A percentile compares a stretch with the other conserved stretches of the same genome.
These are phyloP conservation scores for Fusarium sp. DNA, from an alignment of 2,329 filamentous ascomycete species.

Conservation along the genomic window DNA sequence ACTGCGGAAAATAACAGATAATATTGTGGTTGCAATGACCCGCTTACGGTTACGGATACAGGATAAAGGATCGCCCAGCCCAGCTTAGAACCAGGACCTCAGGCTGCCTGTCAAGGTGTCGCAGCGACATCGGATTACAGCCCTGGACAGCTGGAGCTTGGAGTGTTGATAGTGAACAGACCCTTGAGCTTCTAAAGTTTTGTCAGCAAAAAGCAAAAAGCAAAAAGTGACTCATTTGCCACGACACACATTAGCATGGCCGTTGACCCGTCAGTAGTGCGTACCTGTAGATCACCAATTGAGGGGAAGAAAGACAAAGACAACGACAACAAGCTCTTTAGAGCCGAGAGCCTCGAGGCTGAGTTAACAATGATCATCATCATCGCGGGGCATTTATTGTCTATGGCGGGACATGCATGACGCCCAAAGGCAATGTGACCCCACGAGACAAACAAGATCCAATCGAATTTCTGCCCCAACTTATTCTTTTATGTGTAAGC, in stretches of 20 bases:
- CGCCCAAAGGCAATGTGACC: constrained; percentile 31
- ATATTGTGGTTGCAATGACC: constrained; percentile 23
- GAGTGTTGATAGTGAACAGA: too few relatives aligned
- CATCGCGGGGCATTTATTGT: constrained; percentile 36
- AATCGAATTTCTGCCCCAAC: constrained; percentile 18
- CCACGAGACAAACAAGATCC: constrained; percentile 19
- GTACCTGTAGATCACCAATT: constrained; percentile 45
- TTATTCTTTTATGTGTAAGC: constrained; percentile 8
- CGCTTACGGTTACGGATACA: constrained; percentile 30
- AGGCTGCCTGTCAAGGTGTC: neutral
- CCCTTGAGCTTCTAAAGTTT: neutral
- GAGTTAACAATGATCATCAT: constrained; percentile 5
- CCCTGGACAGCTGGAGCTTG: neutral
- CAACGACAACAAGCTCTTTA: neutral
- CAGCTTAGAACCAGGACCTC: constrained; percentile 4
- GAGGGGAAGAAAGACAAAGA: constrained; percentile 24
- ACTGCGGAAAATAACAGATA: constrained; percentile 21
- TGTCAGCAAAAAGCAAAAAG: neutral
- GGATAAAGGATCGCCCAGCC: constrained; percentile 43
- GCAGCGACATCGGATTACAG: constrained; percentile 15
- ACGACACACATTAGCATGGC: neutral
- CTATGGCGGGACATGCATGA: constrained; percentile 24
- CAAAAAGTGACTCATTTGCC: constrained; percentile 19
- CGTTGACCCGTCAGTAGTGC: constrained; percentile 1
- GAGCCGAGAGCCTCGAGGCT: constrained; percentile 23